A percentile compares a stretch with the other conserved stretches of the same genome.
Conservation (phyloP, 2,329 filamentous ascomycete species). For the Nothophoma quercina region DNA sequence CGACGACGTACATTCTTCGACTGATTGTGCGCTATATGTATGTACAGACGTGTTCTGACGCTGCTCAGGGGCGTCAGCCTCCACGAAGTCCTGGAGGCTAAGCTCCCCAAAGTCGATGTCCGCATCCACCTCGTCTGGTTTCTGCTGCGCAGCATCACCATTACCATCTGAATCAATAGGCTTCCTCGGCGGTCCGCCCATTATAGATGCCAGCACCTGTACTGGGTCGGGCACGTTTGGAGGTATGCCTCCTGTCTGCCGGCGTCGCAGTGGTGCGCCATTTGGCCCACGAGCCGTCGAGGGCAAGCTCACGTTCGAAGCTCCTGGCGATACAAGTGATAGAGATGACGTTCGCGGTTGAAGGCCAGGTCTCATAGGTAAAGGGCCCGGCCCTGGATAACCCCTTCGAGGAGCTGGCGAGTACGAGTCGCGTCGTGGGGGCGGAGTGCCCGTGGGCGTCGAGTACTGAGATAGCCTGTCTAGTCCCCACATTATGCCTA, state of each 20-base stretch:
- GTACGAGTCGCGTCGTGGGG: conserved; percentile 69
- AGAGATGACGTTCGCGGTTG: conserved; percentile 78
- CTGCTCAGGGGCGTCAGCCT: conserved; percentile 43
- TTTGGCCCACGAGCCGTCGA: conserved; percentile 70
- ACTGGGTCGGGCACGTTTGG: conserved; percentile 72
- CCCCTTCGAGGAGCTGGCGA: conserved; percentile 76
- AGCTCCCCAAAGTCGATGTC: conserved; percentile 81
- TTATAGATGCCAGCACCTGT: conserved; percentile 69
- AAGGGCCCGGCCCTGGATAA: conserved; percentile 74
- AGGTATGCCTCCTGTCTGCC: conserved; percentile 59
- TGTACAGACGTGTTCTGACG: conserved; percentile 48
- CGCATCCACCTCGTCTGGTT: conserved; percentile 61
- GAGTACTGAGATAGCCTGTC: conserved; percentile 81
- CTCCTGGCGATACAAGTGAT: conserved; percentile 75
- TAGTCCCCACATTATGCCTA: conserved; percentile 75
- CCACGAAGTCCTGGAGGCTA: conserved; percentile 75
- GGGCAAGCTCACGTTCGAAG: conserved; percentile 79
- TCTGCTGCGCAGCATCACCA: conserved; percentile 46
- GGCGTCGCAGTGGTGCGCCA: conserved; percentile 69
- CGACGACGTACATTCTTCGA: conserved; percentile 73
- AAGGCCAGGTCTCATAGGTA: conserved; percentile 71
- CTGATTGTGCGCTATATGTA: conserved; percentile 66
- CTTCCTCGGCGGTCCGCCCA: conserved; percentile 55
- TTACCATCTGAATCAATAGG: conserved; percentile 22
- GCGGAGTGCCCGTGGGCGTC: conserved; percentile 68